phyloP scores from a whole-genome alignment of 108 stramenopile genomes.

The Chaetoceros muelleri region DNA sequence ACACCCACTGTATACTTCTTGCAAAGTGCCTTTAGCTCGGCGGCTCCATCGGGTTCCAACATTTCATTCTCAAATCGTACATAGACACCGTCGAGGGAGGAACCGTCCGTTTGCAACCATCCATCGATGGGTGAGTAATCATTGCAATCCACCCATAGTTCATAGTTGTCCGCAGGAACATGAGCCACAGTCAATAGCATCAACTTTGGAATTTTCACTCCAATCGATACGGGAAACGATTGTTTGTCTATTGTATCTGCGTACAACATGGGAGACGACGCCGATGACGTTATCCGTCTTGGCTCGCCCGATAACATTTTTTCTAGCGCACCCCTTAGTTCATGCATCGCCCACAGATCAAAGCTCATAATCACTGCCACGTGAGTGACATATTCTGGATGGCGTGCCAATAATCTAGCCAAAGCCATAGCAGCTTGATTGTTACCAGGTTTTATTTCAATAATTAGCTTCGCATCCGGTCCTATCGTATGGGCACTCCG shows the following conservation, averaged over 20 bases:
- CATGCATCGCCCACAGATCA: slow-evolving; percentile 64
- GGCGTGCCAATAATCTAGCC: slow-evolving; percentile 40
- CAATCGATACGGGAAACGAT: background rate
- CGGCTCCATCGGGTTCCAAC: slow-evolving; percentile 22
- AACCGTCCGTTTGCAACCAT: slow-evolving; percentile 22
- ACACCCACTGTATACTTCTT: slow-evolving; percentile 27
- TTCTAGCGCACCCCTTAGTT: slow-evolving; percentile 32
- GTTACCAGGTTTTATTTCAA: slow-evolving; percentile 76
- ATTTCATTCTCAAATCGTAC: slow-evolving; percentile 40
- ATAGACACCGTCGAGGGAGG: slow-evolving; percentile 37
- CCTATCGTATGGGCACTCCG: slow-evolving; percentile 51
- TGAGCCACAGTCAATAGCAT: slow-evolving; percentile 29
- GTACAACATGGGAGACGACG: background rate
- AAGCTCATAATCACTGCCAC: slow-evolving; percentile 66
- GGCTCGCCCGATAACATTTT: slow-evolving; percentile 1
- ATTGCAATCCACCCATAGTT: slow-evolving; percentile 19
- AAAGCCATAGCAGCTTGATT: slow-evolving; percentile 48
- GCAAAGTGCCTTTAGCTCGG: slow-evolving; percentile 16
- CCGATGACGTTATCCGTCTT: background rate
- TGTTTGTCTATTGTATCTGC: background rate
- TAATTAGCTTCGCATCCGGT: slow-evolving; percentile 35
- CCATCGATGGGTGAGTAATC: slow-evolving; percentile 24
- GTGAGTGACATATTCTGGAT: slow-evolving; percentile 43
- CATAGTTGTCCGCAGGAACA: slow-evolving; percentile 17
- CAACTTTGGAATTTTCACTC: slow-evolving; percentile 10